These are phyloP conservation scores for Coemansia sp. DNA, from an alignment of 192 early-diverging fungal species.

Conservation along the genomic window DNA sequence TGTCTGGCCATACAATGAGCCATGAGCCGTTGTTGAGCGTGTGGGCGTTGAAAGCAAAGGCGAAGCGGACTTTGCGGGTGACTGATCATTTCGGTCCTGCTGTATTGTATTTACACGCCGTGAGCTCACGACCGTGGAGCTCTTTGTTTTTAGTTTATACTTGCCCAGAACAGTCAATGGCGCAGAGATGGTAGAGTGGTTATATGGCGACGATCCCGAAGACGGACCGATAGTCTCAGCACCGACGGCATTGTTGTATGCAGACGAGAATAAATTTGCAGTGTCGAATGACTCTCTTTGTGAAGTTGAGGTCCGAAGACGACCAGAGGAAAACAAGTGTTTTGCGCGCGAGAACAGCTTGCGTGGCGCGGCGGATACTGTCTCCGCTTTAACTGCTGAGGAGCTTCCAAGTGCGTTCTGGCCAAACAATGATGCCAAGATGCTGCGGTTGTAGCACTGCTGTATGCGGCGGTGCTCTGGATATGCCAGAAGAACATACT, in stretches of 20 bases:
- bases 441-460: slow-evolving; percentile 57
- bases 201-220: slow-evolving; percentile 28
- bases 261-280: slow-evolving; percentile 36
- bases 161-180: slow-evolving; percentile 46
- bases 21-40: slow-evolving; percentile 8
- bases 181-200: slow-evolving; percentile 48
- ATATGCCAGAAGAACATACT: slow-evolving; percentile 49
- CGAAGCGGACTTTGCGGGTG: slow-evolving; percentile 23
- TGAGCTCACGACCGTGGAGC: slow-evolving; percentile 36
- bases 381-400: slow-evolving; percentile 41
- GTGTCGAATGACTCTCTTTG: slow-evolving; percentile 21
- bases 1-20: slow-evolving; percentile 11
- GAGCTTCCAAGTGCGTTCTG: slow-evolving; percentile 51
- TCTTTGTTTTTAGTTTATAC: slow-evolving; percentile 53
- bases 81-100: slow-evolving; percentile 11
- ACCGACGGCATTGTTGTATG: slow-evolving; percentile 40
- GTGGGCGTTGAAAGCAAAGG: slow-evolving; percentile 23
- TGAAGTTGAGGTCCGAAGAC: slow-evolving; percentile 10
- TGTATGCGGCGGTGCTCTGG: slow-evolving; percentile 53
- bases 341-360: slow-evolving; percentile 52
- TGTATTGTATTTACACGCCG: slow-evolving; percentile 31
- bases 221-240: slow-evolving; percentile 39
- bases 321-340: slow-evolving; percentile 49
- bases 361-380: slow-evolving; percentile 44
- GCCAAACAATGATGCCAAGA: slow-evolving; percentile 52